A percentile compares a stretch with the other conserved stretches of the same genome.
Conservation (phyloP, 768 basidiomycete genomes). For the Lentinula detonsa region DNA sequence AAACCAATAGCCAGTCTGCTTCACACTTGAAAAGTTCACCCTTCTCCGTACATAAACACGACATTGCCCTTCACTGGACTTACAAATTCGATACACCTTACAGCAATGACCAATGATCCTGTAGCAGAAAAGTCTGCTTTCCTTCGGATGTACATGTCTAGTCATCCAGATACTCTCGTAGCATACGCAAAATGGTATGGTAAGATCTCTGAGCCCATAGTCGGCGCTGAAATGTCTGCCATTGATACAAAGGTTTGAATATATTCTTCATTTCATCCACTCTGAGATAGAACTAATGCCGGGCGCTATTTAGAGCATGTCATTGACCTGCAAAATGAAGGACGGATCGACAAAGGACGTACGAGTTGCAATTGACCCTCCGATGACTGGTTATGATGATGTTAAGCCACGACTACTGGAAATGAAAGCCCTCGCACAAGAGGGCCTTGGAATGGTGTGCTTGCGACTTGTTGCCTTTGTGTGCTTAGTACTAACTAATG, state of each 20-base stretch:
- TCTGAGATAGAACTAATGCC: not conserved
- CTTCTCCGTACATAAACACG: not conserved
- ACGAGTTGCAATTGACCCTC: conserved; percentile 60
- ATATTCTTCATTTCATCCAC: not conserved
- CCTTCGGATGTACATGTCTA: conserved; percentile 80
- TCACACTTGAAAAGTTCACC: no score
- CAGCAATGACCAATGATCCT: conserved; percentile 51
- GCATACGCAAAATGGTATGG: conserved; percentile 79
- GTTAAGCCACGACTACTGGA: conserved; percentile 74
- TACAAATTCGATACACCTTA: not conserved
- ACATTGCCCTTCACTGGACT: not conserved
- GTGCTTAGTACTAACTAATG: no score
- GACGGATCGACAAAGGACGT: conserved; percentile 41
- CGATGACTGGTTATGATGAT: conserved; percentile 68
- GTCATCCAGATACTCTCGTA: conserved; percentile 78
- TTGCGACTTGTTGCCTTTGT: not conserved
- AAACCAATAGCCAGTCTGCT: no score
- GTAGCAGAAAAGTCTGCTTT: conserved; percentile 73
- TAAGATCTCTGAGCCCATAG: conserved; percentile 48
- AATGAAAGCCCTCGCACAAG: conserved; percentile 80
- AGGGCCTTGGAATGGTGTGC: conserved; percentile 72
- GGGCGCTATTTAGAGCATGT: conserved; percentile 46
- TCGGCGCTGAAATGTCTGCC: conserved; percentile 62
- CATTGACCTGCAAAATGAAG: conserved; percentile 55
- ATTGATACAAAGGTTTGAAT: conserved; percentile 58